These are phyloP conservation scores for Pinus albicaulis DNA, from an alignment of 75 land plant species.

Conservation along the genomic window DNA sequence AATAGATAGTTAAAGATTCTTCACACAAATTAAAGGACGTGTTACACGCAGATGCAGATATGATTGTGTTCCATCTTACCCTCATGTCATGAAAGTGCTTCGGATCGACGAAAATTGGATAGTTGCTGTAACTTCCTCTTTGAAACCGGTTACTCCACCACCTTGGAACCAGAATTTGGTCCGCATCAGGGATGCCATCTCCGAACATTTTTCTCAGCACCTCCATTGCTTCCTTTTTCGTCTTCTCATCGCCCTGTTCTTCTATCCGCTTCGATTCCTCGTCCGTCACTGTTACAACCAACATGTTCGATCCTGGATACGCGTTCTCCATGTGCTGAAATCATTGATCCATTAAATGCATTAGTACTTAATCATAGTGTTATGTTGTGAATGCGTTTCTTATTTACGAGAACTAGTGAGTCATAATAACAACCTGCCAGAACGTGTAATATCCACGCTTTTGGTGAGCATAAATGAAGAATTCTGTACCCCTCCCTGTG, in stretches of 20 bases:
- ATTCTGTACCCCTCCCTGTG: conserved; percentile 46
- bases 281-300: conserved; percentile 76
- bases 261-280: conserved; percentile 75
- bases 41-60: too few species aligned
- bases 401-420: too few species aligned
- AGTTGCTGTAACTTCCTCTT: conserved; percentile 72
- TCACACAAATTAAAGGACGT: too few species aligned
- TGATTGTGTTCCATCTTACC: conserved; percentile 18
- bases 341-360: too few species aligned
- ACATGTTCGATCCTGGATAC: conserved; percentile 67
- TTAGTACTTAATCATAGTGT: too few species aligned
- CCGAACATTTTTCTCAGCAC: conserved; percentile 74
- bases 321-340: conserved; percentile 74
- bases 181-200: conserved; percentile 42
- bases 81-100: conserved; percentile 39
- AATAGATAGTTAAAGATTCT: too few species aligned
- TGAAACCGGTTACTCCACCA: conserved; percentile 37
- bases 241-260: conserved; percentile 51
- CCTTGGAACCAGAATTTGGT: conserved; percentile 58
- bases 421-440: conserved; percentile 43
- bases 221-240: conserved; percentile 58
- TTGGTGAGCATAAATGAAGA: conserved; percentile 52
- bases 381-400: too few species aligned
- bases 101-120: conserved; percentile 53
- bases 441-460: conserved; percentile 57